These are phyloP conservation scores for Gnetum montanum DNA, from an alignment of 75 land plant genomes.

Conservation along the genomic window DNA sequence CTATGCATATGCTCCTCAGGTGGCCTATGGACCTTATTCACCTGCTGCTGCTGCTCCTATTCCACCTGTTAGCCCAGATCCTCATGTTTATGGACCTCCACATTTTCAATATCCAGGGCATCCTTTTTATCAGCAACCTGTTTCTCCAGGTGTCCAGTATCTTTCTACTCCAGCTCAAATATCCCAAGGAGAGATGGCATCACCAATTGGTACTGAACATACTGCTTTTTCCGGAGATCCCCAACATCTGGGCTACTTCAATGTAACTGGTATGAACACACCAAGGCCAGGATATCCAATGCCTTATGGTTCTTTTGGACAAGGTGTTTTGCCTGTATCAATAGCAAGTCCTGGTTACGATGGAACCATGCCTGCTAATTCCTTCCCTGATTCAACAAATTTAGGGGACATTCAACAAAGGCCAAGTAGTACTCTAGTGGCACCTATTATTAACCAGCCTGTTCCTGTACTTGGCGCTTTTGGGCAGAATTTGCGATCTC, in stretches of 20 bases:
- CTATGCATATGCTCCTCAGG: constrained; percentile 64
- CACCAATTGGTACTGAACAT: constrained; percentile 24
- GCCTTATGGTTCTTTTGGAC: constrained; percentile 34
- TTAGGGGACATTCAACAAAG: constrained; percentile 44
- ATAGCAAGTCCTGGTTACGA: constrained; percentile 33
- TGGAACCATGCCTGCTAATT: constrained; percentile 31
- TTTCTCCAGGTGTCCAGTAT: constrained; percentile 37
- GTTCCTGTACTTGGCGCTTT: constrained; percentile 19
- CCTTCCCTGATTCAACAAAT: constrained; percentile 58
- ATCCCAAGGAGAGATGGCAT: constrained; percentile 27
- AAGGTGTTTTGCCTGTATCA: constrained; percentile 33
- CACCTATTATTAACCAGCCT: constrained; percentile 32
- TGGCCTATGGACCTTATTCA: constrained; percentile 67
- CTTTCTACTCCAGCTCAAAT: constrained; percentile 28
- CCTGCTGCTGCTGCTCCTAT: constrained; percentile 54
- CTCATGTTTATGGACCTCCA: constrained; percentile 56
- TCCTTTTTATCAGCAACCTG: constrained; percentile 51
- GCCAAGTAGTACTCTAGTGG: constrained; percentile 12
- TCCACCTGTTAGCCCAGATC: constrained; percentile 39
- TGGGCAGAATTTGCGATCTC: constrained; percentile 27
- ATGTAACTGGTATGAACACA: constrained; percentile 8
- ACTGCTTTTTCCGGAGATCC: constrained; percentile 21
- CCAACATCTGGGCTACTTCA: constrained; percentile 3
- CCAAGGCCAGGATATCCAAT: constrained; percentile 30
- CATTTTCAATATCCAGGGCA: constrained; percentile 51